Conservation (phyloP, 352 stramenopile genomes). For the Pythium monospermum region DNA sequence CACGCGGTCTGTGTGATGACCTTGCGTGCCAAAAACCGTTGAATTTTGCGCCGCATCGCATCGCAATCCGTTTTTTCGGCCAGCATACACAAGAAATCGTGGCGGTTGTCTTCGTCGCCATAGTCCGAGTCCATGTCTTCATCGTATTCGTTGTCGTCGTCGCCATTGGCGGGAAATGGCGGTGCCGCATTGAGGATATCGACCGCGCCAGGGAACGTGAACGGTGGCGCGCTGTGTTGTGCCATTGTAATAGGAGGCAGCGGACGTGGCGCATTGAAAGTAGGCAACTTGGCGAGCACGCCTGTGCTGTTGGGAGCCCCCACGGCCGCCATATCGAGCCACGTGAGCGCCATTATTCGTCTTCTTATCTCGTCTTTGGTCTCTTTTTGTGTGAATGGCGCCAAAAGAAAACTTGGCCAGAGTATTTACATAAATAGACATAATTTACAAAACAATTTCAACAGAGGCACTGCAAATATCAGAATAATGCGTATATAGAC, state of each 20-base stretch:
- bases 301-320: slow-evolving; percentile 7
- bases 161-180: neutral
- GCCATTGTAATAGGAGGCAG: neutral
- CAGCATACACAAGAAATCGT: slow-evolving; percentile 10
- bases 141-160: slow-evolving; percentile 2
- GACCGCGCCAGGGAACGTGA: slow-evolving; percentile 12
- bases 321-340: neutral
- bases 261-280: neutral
- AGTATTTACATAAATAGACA: neutral
- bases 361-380: no score
- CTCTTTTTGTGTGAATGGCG: no score
- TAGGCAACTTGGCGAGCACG: neutral
- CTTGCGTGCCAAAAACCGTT: slow-evolving; percentile 42
- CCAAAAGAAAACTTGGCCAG: no score
- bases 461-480: no score
- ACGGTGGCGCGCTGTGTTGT: neutral
- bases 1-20: slow-evolving; percentile 49
- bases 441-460: no score
- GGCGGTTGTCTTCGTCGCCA: slow-evolving; percentile 11
- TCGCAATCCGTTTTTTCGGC: slow-evolving; percentile 35
- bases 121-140: neutral
- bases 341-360: slow-evolving; percentile 9
- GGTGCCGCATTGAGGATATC: slow-evolving; percentile 9
- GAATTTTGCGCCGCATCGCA: slow-evolving; percentile 39
- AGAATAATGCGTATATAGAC: no score